Evolutionary conservation across 768 basidiomycete genomes (phyloP).

Genomic region (Lyophyllum decastes): DNA sequence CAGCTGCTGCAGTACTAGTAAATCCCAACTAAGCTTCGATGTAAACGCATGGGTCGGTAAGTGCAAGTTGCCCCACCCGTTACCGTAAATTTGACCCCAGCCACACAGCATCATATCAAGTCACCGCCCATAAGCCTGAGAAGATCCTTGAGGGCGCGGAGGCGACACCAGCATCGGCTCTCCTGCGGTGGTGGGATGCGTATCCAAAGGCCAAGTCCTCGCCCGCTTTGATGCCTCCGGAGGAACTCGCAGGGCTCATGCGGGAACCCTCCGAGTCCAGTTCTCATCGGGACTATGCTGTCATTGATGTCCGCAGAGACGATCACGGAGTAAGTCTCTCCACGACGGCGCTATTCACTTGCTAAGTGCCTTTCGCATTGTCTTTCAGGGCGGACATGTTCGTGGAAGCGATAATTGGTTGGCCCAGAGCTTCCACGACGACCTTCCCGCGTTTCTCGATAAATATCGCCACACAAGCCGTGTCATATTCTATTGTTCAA

Average conservation of each 20-base stretch:
- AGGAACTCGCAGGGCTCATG: conserved; percentile 39
- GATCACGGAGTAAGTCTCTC: conserved; percentile 44
- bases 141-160: conserved; percentile 2
- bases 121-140: conserved; percentile 43
- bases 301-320: conserved; percentile 51
- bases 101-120: conserved; percentile 43
- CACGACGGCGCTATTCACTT: background rate
- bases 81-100: background rate
- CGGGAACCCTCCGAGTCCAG: conserved; percentile 9
- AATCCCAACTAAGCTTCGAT: conserved; percentile 27
- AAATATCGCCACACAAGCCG: conserved; percentile 36
- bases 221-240: conserved; percentile 30
- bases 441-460: conserved; percentile 41
- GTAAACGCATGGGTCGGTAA: conserved; percentile 47
- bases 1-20: background rate
- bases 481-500: conserved; percentile 58
- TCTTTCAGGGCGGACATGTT: conserved; percentile 51
- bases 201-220: conserved; percentile 42
- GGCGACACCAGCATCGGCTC: conserved; percentile 22
- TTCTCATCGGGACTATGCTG: conserved; percentile 29
- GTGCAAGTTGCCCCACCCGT: conserved; percentile 12
- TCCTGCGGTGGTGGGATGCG: conserved; percentile 55
- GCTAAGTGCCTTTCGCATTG: background rate
- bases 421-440: conserved; percentile 53
- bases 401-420: conserved; percentile 48